These are phyloP conservation scores for Exophiala phaeomuriformis DNA, from an alignment of 2,329 filamentous ascomycete genomes.

Conservation along the genomic window DNA sequence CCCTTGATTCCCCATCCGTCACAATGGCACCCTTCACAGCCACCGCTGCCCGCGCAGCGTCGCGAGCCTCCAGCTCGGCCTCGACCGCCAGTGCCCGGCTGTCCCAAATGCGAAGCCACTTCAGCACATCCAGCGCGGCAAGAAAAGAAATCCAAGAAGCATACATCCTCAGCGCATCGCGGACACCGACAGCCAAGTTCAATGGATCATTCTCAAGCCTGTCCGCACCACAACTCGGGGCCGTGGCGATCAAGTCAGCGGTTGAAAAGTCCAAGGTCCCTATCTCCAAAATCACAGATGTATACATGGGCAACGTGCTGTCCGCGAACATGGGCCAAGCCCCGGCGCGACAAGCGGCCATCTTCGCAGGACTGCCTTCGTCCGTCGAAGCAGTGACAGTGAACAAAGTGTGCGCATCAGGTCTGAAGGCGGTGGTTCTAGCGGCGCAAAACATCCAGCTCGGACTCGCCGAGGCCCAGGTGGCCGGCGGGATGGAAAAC, in stretches of 20 bases:
- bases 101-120: constrained; percentile 43
- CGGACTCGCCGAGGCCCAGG: constrained; percentile 75
- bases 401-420: constrained; percentile 97
- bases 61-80: constrained; percentile 8
- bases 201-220: constrained; percentile 84
- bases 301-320: constrained; percentile 97
- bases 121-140: constrained; percentile 44
- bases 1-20: constrained; percentile 1
- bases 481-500: constrained; percentile 96
- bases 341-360: constrained; percentile 80
- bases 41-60: constrained; percentile 17
- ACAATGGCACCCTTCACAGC: constrained; percentile 15
- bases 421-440: constrained; percentile 82
- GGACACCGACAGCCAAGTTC: constrained; percentile 88
- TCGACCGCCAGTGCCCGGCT: constrained; percentile 37
- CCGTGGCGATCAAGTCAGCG: constrained; percentile 84
- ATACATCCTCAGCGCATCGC: constrained; percentile 83
- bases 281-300: constrained; percentile 71
- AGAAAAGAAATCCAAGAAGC: constrained; percentile 73
- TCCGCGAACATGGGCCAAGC: constrained; percentile 78
- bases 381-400: constrained; percentile 82
- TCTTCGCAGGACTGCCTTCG: constrained; percentile 79
- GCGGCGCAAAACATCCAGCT: constrained; percentile 94
- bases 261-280: constrained; percentile 80
- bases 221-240: constrained; percentile 78